Evolutionary conservation across 371 early-diverging fungal genomes (phyloP).

Genomic region (Mucor plumbeus): DNA sequence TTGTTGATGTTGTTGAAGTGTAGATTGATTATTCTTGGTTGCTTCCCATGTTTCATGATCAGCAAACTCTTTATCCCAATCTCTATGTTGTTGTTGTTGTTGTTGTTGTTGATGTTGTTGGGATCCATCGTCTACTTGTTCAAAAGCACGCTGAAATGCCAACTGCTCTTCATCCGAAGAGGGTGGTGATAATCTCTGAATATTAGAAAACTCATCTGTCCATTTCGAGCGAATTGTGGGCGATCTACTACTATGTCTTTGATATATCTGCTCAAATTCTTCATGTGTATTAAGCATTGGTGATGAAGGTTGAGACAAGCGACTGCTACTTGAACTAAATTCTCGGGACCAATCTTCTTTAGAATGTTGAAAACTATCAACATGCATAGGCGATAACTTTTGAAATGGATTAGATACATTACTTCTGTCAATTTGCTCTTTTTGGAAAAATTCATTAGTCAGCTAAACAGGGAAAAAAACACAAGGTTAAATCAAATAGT

Average conservation of each 20-base stretch:
- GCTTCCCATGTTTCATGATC: conserved; percentile 56
- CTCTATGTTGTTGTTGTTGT: conserved; percentile 9
- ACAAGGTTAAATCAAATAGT: too few relatives aligned
- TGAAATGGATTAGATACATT: conserved; percentile 40
- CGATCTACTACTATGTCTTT: conserved; percentile 20
- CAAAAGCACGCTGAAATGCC: conserved; percentile 78
- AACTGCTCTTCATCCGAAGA: conserved; percentile 49
- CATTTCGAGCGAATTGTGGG: conserved; percentile 29
- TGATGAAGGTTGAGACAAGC: conserved; percentile 42
- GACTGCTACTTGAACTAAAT: conserved; percentile 56
- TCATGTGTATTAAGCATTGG: conserved; percentile 59
- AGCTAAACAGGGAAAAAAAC: conserved; percentile 18
- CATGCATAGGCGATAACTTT: conserved; percentile 30
- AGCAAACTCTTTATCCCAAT: conserved; percentile 62
- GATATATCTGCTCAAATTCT: conserved; percentile 68
- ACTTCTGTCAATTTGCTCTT: conserved; percentile 31
- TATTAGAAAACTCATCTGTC: conserved; percentile 50
- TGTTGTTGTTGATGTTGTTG: conserved; percentile 4
- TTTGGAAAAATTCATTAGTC: conserved; percentile 49
- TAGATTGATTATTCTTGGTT: not conserved
- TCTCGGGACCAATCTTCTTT: conserved; percentile 68
- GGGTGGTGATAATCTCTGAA: conserved; percentile 4
- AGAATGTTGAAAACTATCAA: conserved; percentile 26
- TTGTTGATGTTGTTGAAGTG: not conserved
- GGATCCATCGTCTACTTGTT: conserved; percentile 54